Base-by-base conservation (phyloP, 1,284 basidiomycete species). In the Ganoderma sp. region DNA sequence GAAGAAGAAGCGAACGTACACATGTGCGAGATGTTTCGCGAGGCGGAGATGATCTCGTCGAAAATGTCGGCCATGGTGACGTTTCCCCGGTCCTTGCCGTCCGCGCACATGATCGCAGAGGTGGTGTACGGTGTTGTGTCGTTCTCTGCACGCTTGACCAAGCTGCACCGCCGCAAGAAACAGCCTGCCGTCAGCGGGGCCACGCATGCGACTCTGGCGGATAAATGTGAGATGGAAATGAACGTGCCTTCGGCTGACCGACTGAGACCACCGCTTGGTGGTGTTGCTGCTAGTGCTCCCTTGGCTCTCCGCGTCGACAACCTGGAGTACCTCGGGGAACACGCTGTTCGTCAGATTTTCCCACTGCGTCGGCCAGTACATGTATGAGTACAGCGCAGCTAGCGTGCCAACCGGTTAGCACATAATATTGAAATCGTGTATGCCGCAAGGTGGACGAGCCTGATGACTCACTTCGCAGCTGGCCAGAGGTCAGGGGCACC, bases 81-180 rank as follows among this genome's bases (percentile, higher is more conserved):
- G 39, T 52, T 41, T 3, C 19, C 34, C 17, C 12, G 41, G 62
- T 75, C 73, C 17, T 70, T 64, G 50, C 70, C 70, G 63, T 75
- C 75, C 8, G 68, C 54, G 63, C 75, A 75, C 14, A 61, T 10
- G 32, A 75, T 72, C 7, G 73, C 74, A 9, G 19, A 17, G 3
- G 28, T 45, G 7, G 54, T 39, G 41, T 58, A 58, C 12, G 3
- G 12, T 3, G 2, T 9, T 12, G 48, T 52, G 10, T 52, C 48
- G n/a, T 52, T 52, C 22, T 52, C 48, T 4, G 48, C 22, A 14
- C 48, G 22, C 22, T 14, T 52, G 12, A 25, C 10, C 48, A 52
- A 25, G 22, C 48, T 52, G 12, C 48, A 28, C 2, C 25, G 25
- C 25, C 25, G 12, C 9, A 25, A 4, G 10, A 15, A 52, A 14